Conservation (phyloP, 768 basidiomycete species). For the Piloderma croceum region DNA sequence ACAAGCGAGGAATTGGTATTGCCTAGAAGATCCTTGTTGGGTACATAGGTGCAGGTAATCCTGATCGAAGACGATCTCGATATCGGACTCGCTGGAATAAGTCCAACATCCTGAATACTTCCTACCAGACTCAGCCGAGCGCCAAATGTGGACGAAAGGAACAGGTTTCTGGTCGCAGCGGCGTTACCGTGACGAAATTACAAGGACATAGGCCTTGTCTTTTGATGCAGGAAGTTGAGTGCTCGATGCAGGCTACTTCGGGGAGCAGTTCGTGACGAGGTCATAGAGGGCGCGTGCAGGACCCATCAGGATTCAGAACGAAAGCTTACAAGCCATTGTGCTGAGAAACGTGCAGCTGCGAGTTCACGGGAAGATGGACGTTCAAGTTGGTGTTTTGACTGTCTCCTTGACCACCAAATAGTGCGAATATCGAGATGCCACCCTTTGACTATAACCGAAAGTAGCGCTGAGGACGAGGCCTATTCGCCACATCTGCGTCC, state of each 20-base stretch:
- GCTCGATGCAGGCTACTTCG: constrained; percentile 73
- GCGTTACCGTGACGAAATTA: constrained; percentile 91
- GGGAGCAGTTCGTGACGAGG: constrained; percentile 86
- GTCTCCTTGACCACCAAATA: constrained; percentile 97
- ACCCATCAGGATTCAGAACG: constrained; percentile 91
- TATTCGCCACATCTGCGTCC: constrained; percentile 43
- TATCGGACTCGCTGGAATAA: constrained; percentile 97
- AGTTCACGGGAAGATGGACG: constrained; percentile 71
- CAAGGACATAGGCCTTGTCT: constrained; percentile 93
- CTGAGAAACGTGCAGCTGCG: constrained; percentile 80
- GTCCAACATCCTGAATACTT: constrained; percentile 99
- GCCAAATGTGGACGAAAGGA: constrained; percentile 95
- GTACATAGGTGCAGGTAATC: constrained; percentile 98
- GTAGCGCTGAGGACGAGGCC: constrained; percentile 66
- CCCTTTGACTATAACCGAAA: constrained; percentile 55
- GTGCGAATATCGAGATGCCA: constrained; percentile 75
- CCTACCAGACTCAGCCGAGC: constrained; percentile 89
- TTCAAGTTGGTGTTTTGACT: constrained; percentile 92
- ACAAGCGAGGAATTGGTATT: constrained; percentile 78
- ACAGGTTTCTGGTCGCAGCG: constrained; percentile 97
- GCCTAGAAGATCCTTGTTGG: constrained; percentile 87
- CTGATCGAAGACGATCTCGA: constrained; percentile 97
- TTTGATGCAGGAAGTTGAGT: constrained; percentile 87
- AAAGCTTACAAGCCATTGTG: constrained; percentile 88
- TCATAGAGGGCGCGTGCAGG: constrained; percentile 90